Conservation (phyloP, 805 yeast species). For the Ogataea nonfermentans region DNA sequence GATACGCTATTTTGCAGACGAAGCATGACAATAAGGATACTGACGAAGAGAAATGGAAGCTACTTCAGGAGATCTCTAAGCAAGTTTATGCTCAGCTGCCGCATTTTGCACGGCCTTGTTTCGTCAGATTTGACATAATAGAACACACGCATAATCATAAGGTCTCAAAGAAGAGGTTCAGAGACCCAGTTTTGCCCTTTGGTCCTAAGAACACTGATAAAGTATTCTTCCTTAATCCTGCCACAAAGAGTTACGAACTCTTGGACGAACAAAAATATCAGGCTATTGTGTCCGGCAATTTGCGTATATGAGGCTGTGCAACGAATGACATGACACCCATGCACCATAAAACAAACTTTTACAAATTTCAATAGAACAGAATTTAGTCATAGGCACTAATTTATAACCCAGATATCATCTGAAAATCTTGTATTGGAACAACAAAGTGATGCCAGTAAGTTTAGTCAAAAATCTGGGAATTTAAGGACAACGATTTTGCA, state of each 20-base stretch:
- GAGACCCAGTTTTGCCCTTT: slow-evolving; percentile 66
- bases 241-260: slow-evolving; percentile 48
- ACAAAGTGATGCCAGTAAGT: slow-evolving; percentile 9
- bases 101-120: slow-evolving; percentile 81
- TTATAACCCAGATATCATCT: slow-evolving; percentile 1
- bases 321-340: background rate
- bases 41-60: slow-evolving; percentile 26
- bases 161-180: slow-evolving; percentile 65
- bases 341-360: background rate
- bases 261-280: slow-evolving; percentile 60
- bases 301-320: slow-evolving; percentile 20
- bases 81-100: slow-evolving; percentile 54
- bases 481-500: background rate
- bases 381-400: slow-evolving; percentile 6
- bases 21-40: slow-evolving; percentile 29
- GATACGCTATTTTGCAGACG: slow-evolving; percentile 75
- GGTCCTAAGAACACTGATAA: slow-evolving; percentile 59
- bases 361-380: slow-evolving; percentile 9
- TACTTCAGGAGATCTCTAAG: slow-evolving; percentile 40
- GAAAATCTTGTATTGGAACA: background rate
- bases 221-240: slow-evolving; percentile 65
- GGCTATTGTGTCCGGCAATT: slow-evolving; percentile 23
- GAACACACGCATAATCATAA: slow-evolving; percentile 79
- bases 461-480: background rate
- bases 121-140: slow-evolving; percentile 67